These are phyloP conservation scores for Ogataea corticis DNA, from an alignment of 805 yeast genomes.

Conservation along the genomic window DNA sequence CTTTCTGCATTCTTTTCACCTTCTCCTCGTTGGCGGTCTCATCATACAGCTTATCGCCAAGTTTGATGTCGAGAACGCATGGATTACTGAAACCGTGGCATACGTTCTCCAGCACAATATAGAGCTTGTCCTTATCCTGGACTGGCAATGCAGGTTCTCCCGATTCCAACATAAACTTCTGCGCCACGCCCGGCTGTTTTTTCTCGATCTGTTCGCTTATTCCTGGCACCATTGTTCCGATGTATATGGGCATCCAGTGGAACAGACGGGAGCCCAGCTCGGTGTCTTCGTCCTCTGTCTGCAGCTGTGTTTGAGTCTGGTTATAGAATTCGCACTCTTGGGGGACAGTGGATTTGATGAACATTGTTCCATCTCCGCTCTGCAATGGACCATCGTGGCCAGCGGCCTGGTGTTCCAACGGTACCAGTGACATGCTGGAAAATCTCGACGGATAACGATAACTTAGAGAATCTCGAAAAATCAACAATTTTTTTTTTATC, in stretches of 20 bases:
- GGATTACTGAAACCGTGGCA: conserved; percentile 64
- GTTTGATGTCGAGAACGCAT: conserved; percentile 76
- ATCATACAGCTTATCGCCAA: conserved; percentile 75
- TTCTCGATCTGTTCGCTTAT: conserved; percentile 32
- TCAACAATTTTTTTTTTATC: background rate
- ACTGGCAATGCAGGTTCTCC: background rate
- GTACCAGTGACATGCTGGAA: conserved; percentile 28
- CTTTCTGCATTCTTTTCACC: conserved; percentile 56
- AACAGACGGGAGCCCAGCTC: conserved; percentile 37
- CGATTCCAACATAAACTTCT: conserved; percentile 9
- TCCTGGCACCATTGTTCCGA: conserved; percentile 60
- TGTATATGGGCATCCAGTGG: conserved; percentile 64
- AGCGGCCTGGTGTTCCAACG: conserved; percentile 73
- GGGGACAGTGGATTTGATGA: conserved; percentile 64
- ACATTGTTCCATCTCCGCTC: conserved; percentile 62
- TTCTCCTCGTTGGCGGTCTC: conserved; percentile 59
- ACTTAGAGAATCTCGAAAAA: background rate
- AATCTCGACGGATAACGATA: background rate
- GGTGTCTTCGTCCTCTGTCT: conserved; percentile 19
- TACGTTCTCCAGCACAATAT: conserved; percentile 71
- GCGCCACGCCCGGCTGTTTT: conserved; percentile 14
- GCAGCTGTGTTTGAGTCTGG: conserved; percentile 23
- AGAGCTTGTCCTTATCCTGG: conserved; percentile 30
- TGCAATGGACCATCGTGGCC: conserved; percentile 85
- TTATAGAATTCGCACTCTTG: conserved; percentile 80